A percentile compares a stretch with the other conserved stretches of the same genome.
Evolutionary conservation across 345 rosid genomes (phyloP).

Genomic region (Salix caprea): DNA sequence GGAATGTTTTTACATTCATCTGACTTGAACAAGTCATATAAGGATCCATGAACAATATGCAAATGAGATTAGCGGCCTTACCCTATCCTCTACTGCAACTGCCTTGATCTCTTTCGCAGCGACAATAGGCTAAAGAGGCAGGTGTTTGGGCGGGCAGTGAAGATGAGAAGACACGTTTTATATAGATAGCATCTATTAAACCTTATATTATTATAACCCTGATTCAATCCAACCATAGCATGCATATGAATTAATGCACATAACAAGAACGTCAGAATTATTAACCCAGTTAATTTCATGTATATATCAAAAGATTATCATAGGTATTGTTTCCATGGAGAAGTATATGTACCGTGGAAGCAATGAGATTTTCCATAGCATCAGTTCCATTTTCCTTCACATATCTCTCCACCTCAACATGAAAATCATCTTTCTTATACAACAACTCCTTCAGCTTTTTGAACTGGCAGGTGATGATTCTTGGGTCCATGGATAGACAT

Average conservation of each 20-base stretch:
- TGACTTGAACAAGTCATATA: not conserved
- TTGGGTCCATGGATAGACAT: conserved; percentile 10
- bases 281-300: not conserved
- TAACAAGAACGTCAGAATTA: not conserved
- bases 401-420: conserved; percentile 9
- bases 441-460: not conserved
- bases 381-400: conserved; percentile 12
- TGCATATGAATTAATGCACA: not conserved
- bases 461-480: conserved; percentile 9
- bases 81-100: not conserved
- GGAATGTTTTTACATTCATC: not conserved
- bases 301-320: not conserved
- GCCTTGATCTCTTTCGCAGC: not conserved
- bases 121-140: not conserved
- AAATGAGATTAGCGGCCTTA: not conserved
- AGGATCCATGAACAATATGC: not conserved
- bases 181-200: not conserved
- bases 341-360: conserved; percentile 12
- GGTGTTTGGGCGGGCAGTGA: not conserved
- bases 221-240: not conserved
- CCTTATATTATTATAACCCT: not conserved
- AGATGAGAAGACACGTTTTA: not conserved
- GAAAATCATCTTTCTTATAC: conserved; percentile 8
- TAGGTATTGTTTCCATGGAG: not conserved
- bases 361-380: conserved; percentile 20